Conservation (phyloP, 768 basidiomycete genomes). For the Zangia roseola region DNA sequence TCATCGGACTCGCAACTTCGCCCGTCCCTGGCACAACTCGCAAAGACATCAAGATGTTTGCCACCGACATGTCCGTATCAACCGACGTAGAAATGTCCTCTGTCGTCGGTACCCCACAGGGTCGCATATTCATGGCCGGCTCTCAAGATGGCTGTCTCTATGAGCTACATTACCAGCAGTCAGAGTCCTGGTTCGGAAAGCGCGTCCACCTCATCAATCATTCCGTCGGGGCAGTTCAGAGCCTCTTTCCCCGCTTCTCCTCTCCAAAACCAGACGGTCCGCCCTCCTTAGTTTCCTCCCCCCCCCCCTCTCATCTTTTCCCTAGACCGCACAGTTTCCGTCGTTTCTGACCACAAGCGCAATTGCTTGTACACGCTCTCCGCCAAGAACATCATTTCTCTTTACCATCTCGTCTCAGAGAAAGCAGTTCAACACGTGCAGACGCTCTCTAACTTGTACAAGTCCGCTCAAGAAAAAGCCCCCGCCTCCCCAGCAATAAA, state of each 20-base stretch:
- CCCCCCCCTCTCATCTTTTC: slow-evolving; percentile 2
- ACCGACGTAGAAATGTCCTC: slow-evolving; percentile 86
- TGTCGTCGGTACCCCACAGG: slow-evolving; percentile 74
- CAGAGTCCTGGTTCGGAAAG: slow-evolving; percentile 91
- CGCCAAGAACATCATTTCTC: slow-evolving; percentile 58
- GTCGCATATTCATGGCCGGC: slow-evolving; percentile 90
- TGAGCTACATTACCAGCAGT: slow-evolving; percentile 88
- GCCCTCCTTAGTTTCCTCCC: slow-evolving; percentile 17
- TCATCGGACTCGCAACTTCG: slow-evolving; percentile 74
- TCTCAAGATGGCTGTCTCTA: slow-evolving; percentile 85
- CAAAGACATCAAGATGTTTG: slow-evolving; percentile 85
- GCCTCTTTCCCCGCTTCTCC: slow-evolving; percentile 75
- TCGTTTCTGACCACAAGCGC: slow-evolving; percentile 66
- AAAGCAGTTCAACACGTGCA: slow-evolving; percentile 72
- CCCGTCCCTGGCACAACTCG: slow-evolving; percentile 43
- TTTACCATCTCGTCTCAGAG: slow-evolving; percentile 63
- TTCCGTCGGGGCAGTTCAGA: slow-evolving; percentile 74
- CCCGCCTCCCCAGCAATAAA: slow-evolving; percentile 73
- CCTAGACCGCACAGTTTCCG: slow-evolving; percentile 67
- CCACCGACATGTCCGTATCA: slow-evolving; percentile 78
- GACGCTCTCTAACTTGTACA: slow-evolving; percentile 71
- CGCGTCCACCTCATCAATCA: slow-evolving; percentile 84
- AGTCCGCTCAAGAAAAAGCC: slow-evolving; percentile 76
- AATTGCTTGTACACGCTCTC: slow-evolving; percentile 80
- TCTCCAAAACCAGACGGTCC: slow-evolving; percentile 64